Conservation (phyloP, 164 flowering plant species). For the Annona cherimola region DNA sequence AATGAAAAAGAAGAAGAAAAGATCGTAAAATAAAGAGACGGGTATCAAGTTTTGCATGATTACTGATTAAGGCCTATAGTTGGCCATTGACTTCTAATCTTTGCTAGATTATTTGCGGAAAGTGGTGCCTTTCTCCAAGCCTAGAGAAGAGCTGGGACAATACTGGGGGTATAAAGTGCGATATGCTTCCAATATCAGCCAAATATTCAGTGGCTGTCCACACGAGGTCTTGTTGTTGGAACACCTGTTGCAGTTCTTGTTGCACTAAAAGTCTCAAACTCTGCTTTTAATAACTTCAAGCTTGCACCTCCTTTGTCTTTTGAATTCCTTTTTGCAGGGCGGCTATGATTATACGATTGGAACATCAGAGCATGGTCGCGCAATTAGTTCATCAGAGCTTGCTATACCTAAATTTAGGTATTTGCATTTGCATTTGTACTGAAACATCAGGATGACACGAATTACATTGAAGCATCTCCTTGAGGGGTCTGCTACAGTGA, state of each 20-base stretch:
- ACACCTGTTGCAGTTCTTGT: background rate
- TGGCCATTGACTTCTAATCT: background rate
- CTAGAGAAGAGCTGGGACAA: constrained; percentile 68
- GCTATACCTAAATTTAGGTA: constrained; percentile 76
- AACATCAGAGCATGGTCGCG: constrained; percentile 87
- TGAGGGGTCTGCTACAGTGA: background rate
- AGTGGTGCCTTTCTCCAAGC: constrained; percentile 62
- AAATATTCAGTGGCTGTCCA: constrained; percentile 63
- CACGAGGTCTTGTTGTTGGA: constrained; percentile 46
- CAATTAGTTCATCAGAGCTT: constrained; percentile 69
- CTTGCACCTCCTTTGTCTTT: background rate
- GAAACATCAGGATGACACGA: background rate
- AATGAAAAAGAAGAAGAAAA: no score
- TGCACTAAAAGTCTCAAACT: background rate
- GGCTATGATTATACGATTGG: constrained; percentile 88
- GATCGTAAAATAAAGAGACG: no score
- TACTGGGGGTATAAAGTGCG: constrained; percentile 97
- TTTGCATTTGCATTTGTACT: background rate
- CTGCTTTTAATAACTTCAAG: no score
- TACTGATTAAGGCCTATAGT: background rate
- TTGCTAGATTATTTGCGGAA: constrained; percentile 46
- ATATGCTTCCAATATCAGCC: constrained; percentile 75
- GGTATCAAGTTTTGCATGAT: no score
- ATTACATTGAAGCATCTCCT: background rate
- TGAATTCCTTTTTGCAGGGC: constrained; percentile 39